Evolutionary conservation across 371 early-diverging fungal species (phyloP), one percentile per base, ranked within the genome.

Genomic region (Nematocida ironsii): DNA sequence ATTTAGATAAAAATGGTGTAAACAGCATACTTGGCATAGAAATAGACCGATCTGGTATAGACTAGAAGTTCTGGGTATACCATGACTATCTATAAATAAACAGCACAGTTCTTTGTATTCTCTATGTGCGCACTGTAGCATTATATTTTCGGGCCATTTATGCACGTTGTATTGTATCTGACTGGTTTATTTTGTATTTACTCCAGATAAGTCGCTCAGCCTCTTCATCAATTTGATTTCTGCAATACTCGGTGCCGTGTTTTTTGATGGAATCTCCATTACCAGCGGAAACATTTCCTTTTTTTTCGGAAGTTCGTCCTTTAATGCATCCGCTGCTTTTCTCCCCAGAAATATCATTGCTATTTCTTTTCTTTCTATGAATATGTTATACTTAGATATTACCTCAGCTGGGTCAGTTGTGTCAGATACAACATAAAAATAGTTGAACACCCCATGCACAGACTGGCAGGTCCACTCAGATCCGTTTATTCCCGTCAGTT

Each of bases 291-390:
- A 68, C 23, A 69, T 54, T 56, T 86, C 72, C 55, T 84, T 80
- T 68, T 72, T 80, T 33, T 62, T 67, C 54, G 13, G 58, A 6
- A 87, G 56, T 11, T 76, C 62, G 13, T 84, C 80, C 58, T 73
- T 62, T 18, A 86, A 68, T 47, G 67, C 81, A 55, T 84, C 74
- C 61, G 69, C 61, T 5, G 74, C 85, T 70, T 81, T 84, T 48
- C 85, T 84, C n/a, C 75, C 72, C 18, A 87, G 64, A 42, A 87
- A 85, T 20, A 87, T 67, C 3, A 87, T 70, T n/a, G 84, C 85
- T 50, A 86, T 73, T 50, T 86, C 86, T 52, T 86, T 82, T 56
- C 84, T 82, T 52, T 56, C 23, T 64, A 78, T 27, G 16, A 85
- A 50, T 18, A 62, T 50, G 9, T 62, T 54, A 62, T 83, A 85